Evolutionary conservation across 495 filamentous ascomycete species (phyloP).

Genomic region (Sordaria brevicollis): DNA sequence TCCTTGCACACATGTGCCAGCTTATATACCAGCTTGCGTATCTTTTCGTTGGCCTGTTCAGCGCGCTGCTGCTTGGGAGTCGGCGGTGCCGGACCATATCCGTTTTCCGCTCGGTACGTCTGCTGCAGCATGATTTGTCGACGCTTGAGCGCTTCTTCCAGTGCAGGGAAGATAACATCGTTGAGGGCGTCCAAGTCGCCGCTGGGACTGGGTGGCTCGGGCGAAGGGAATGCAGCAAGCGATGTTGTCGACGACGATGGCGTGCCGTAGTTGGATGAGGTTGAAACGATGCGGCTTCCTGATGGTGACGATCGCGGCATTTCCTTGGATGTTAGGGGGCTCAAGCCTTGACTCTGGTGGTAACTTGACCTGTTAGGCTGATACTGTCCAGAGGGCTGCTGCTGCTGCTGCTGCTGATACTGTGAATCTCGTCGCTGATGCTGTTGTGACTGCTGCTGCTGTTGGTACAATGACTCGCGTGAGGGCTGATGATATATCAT

Average conservation of each 20-base stretch:
- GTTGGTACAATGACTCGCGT: conserved; percentile 1
- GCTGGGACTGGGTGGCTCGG: conserved; percentile 33
- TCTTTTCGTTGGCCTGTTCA: conserved; percentile 70
- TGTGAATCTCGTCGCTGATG: not conserved
- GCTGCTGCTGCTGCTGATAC: not conserved
- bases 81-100: conserved; percentile 13
- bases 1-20: conserved; percentile 68
- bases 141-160: conserved; percentile 77
- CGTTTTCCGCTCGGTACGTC: conserved; percentile 32
- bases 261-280: conserved; percentile 1
- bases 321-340: conserved; percentile 15
- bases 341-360: conserved; percentile 1
- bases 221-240: conserved; percentile 29
- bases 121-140: conserved; percentile 57
- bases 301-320: conserved; percentile 7
- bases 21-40: conserved; percentile 68
- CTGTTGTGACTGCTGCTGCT: not conserved
- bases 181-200: conserved; percentile 53
- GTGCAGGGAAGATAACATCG: conserved; percentile 80
- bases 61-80: conserved; percentile 49
- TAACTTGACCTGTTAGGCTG: conserved; percentile 2
- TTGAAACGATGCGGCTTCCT: not conserved
- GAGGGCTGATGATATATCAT: conserved; percentile 1
- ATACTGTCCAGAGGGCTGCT: not conserved
- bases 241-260: conserved; percentile 9